These are phyloP conservation scores for Pochonia chlamydosporia DNA, from an alignment of 2,329 filamentous ascomycete species.

Conservation along the genomic window DNA sequence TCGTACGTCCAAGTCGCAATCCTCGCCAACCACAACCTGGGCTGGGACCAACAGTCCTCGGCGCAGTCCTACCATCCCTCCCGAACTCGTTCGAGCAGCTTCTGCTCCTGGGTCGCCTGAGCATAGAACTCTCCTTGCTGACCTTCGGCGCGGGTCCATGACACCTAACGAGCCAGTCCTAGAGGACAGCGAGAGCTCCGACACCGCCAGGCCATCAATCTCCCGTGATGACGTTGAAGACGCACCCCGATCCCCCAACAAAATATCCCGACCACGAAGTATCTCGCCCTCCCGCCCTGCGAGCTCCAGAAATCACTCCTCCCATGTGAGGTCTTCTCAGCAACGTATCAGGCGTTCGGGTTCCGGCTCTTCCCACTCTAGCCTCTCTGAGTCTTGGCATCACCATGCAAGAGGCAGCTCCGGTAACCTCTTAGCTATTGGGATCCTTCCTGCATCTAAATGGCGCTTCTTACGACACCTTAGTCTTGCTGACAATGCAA, in stretches of 20 bases:
- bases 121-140: conserved; percentile 38
- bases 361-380: conserved; percentile 89
- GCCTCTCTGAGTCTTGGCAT: conserved; percentile 58
- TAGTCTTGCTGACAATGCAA: conserved; percentile 83
- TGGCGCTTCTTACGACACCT: conserved; percentile 94
- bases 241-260: conserved; percentile 32
- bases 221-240: conserved; percentile 44
- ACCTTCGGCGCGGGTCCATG: conserved; percentile 55
- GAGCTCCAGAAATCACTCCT: conserved; percentile 66
- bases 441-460: conserved; percentile 74
- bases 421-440: conserved; percentile 67
- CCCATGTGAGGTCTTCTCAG: conserved; percentile 60
- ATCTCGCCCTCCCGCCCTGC: conserved; percentile 74
- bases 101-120: conserved; percentile 63
- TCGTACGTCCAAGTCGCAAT: conserved; percentile 78
- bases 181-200: conserved; percentile 30
- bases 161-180: conserved; percentile 45
- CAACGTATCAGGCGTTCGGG: conserved; percentile 82
- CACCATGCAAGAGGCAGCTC: conserved; percentile 63
- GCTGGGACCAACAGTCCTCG: conserved; percentile 50
- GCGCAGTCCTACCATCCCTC: conserved; percentile 57
- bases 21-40: conserved; percentile 72
- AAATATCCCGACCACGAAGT: conserved; percentile 58
- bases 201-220: conserved; percentile 34
- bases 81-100: conserved; percentile 61